Evolutionary conservation across 352 stramenopile genomes (phyloP), one percentile per base, ranked within the genome.

Genomic region (Phytophthora pini): DNA sequence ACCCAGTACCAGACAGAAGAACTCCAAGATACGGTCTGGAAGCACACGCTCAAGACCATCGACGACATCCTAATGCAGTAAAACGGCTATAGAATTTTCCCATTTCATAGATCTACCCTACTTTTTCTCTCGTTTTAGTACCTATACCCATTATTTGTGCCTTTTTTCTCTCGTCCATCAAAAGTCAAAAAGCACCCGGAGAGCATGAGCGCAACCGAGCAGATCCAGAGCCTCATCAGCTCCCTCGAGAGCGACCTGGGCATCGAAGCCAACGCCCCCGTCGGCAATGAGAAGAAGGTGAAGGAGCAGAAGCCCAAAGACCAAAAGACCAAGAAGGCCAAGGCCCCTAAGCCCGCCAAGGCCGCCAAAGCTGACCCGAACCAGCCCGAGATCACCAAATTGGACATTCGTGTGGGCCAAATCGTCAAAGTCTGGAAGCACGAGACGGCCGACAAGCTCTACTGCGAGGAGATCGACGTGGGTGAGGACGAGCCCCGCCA

Each of bases 401-500:
- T 97, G 29, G 89, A 97, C 76, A 97, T 98, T 60, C 89, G 90
- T 56, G 92, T 98, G 34, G 92, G 92, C 27, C 80, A 94, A 59
- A 97, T 98, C 72, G 77, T 94, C 59, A 97, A 97, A 61, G 89
- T 95, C 44, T 97, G 90, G 90, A 95, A 96, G 72, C 92, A 97
- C 74, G 88, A 95, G 48, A 93, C 82, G 6, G 89, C 88, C 24
- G 91, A 97, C 65, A 97, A 97, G 77, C 80, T 98, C 34, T 97
- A 95, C 74, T 97, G 90, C 54, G 92, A 98, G 68, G 81, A 97
- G 67, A 97, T 98, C 32, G 89, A 97, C 64, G 89, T 98, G 52
- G 90, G 91, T 29, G 90, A 97, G 72, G 88, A 94, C 36, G 77
- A 70, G 57, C 88, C 88, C 39, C 86, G 92, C 24, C 80, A 92